Percentiles rank a stretch among this genome's conserved stretches.
phyloP scores from a whole-genome alignment of 1,139 yeast species.

The Taphrina confusa region DNA sequence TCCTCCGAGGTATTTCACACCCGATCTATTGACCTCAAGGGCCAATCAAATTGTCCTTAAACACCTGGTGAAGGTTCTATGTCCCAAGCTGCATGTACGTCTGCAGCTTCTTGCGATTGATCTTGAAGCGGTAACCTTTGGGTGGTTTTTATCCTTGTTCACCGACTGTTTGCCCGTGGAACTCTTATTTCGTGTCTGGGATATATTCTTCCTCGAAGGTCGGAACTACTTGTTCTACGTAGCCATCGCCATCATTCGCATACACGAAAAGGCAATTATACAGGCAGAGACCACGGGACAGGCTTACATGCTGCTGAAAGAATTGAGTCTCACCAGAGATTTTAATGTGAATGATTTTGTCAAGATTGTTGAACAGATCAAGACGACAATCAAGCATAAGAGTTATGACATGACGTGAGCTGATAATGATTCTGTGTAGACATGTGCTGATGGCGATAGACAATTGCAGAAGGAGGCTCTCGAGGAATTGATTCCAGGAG shows the following conservation, averaged over 20 bases:
- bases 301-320: conserved; percentile 53
- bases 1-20: conserved; percentile 53
- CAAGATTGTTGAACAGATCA: conserved; percentile 7
- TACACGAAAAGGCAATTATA: conserved; percentile 49
- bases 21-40: conserved; percentile 51
- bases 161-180: conserved; percentile 59
- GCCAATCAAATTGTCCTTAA: conserved; percentile 50
- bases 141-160: conserved; percentile 62
- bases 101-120: conserved; percentile 50
- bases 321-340: conserved; percentile 44
- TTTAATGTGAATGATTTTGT: conserved; percentile 25
- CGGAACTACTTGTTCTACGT: conserved; percentile 46
- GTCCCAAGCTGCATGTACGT: conserved; percentile 52
- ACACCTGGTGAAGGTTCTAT: conserved; percentile 42
- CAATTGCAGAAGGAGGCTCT: background rate
- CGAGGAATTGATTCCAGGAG: background rate
- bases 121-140: conserved; percentile 57
- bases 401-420: background rate
- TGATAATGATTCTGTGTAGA: background rate
- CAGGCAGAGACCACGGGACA: conserved; percentile 48
- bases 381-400: conserved; percentile 10
- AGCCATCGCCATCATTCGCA: conserved; percentile 52
- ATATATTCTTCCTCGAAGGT: conserved; percentile 35
- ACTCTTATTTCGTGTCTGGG: conserved; percentile 30
- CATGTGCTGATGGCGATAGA: background rate